Base-by-base conservation (phyloP, 2,329 filamentous ascomycete genomes). In the Chaetomium strumarium region DNA sequence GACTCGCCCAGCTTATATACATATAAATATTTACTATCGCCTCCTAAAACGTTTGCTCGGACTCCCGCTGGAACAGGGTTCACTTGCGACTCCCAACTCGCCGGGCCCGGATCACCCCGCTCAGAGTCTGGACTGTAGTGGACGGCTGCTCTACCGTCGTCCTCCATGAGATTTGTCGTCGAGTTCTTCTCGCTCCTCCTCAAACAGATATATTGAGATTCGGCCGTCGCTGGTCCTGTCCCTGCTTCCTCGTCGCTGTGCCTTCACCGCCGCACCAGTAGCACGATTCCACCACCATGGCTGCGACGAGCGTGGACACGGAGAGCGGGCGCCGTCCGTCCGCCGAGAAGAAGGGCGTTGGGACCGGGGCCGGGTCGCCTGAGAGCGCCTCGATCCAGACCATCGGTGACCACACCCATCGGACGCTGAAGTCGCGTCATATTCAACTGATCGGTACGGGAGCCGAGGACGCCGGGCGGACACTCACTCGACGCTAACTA, bases 371-470 rank as follows among this genome's bases (percentile, higher is more conserved):
- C 47, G 34, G 16, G 17, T 52, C 49, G 6, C 34, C 52, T n/a
- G 57, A 58, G 46, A 46, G 31, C 49, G 51, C 34, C 12, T 57
- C 52, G 1, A 29, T 55, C 29, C 58, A 53, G 9, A 51, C 49
- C 41, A 48, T 44, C 39, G 61, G 56, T 16, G 73, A 77, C 53
- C 62, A 71, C 9, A 80, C 76, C 1, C 75, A 80, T 46, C 74
- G 78, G 43, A 74, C 67, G 53, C 73, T 81, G 56, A 80, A 80
- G 63, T 67, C 76, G 19, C 74, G 78, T 1, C 78, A 81, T 58
- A 80, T 82, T 42, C 79, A 82, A 61, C 68, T 81, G 31, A 80
- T 81, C 61, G 64, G 63, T 63, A 24, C 7, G 24, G 24, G 37
- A 11, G 53, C 44, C 8, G 11, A 6, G 12, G 19, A 14, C 16